Evolutionary conservation across 2,329 filamentous ascomycete genomes (phyloP).

Genomic region (Penicillium sumatraense): DNA sequence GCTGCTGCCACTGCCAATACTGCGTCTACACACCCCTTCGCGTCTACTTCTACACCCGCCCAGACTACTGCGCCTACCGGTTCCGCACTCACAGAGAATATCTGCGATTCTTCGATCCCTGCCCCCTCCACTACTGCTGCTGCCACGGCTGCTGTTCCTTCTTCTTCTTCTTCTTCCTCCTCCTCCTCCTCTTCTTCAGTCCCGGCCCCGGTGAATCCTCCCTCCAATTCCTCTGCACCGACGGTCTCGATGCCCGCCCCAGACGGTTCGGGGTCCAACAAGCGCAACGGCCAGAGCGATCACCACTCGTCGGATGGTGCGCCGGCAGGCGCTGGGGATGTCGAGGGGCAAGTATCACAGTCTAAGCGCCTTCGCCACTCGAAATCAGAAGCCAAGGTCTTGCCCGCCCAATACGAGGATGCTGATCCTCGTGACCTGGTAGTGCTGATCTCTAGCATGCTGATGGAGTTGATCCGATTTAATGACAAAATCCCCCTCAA

Average conservation of each 20-base stretch:
- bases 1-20: slow-evolving; percentile 14
- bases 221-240: slow-evolving; percentile 19
- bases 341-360: slow-evolving; percentile 37
- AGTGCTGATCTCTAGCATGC: slow-evolving; percentile 89
- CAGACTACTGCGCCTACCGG: slow-evolving; percentile 13
- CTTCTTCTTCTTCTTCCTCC: not conserved
- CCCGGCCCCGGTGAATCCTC: slow-evolving; percentile 21
- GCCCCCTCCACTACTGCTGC: not conserved
- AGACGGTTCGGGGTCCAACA: slow-evolving; percentile 35
- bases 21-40: not conserved
- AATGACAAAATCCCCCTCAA: slow-evolving; percentile 87
- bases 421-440: slow-evolving; percentile 87
- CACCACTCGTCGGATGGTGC: slow-evolving; percentile 25
- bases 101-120: not conserved
- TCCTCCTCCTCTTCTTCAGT: slow-evolving; percentile 7
- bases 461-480: slow-evolving; percentile 89
- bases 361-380: slow-evolving; percentile 54
- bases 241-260: slow-evolving; percentile 37
- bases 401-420: slow-evolving; percentile 74
- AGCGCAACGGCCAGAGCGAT: slow-evolving; percentile 40
- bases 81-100: not conserved
- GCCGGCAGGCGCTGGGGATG: slow-evolving; percentile 24
- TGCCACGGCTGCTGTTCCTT: too few relatives aligned
- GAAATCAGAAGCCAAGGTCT: slow-evolving; percentile 55
- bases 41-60: slow-evolving; percentile 23